Percentiles rank a stretch among this genome's conserved stretches.
phyloP scores from a whole-genome alignment of 306 rosid species.

The Urtica urens region DNA sequence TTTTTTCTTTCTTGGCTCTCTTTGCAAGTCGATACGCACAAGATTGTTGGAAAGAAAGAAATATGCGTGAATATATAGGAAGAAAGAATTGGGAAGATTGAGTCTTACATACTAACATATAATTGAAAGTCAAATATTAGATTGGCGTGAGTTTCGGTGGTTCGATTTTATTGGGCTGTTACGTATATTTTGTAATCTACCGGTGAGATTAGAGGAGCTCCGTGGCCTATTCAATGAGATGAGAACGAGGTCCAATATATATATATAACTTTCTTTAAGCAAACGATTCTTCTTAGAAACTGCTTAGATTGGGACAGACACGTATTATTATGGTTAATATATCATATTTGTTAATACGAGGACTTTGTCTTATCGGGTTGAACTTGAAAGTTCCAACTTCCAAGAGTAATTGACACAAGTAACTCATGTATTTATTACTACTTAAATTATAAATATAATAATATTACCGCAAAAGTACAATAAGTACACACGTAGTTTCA shows the following conservation, averaged over 20 bases:
- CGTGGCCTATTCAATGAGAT: not conserved
- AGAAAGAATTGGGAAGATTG: not conserved
- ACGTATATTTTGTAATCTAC: not conserved
- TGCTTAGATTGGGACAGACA: constrained; percentile 6
- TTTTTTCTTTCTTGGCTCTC: no score
- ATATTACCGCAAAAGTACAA: no score
- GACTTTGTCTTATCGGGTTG: no score
- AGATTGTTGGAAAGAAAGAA: not conserved
- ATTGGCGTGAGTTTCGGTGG: no score
- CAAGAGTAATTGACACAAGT: no score
- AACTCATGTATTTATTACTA: no score
- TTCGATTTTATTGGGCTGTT: constrained; percentile 6
- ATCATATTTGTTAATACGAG: no score
- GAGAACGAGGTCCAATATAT: not conserved
- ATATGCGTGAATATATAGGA: not conserved
- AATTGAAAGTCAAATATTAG: no score
- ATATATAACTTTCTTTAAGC: constrained; percentile 6
- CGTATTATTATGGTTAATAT: not conserved
- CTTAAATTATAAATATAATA: no score
- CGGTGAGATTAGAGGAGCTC: not conserved
- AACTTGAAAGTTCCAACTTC: no score
- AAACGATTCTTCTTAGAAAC: constrained; percentile 12
- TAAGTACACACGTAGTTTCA: no score
- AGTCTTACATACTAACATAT: no score
- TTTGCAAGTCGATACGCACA: not conserved